Evolutionary conservation across 2,329 filamentous ascomycete species (phyloP).

Genomic region (Venturia asperata): DNA sequence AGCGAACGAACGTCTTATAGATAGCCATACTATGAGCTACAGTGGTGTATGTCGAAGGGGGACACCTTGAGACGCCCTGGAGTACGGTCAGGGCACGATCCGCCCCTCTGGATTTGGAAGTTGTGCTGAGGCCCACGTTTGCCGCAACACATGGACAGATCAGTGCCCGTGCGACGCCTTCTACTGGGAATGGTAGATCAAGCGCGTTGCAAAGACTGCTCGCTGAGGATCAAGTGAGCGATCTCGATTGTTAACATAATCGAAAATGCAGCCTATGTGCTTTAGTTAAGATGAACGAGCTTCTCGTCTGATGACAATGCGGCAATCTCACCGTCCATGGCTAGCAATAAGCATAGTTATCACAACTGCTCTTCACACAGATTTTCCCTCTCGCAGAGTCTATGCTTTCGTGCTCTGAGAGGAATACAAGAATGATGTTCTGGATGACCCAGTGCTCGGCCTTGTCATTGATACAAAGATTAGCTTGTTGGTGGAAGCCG

Average conservation of each 20-base stretch:
- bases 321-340: neutral
- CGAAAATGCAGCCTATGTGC: neutral
- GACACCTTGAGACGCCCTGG: slow-evolving; percentile 6
- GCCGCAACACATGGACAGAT: slow-evolving; percentile 2
- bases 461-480: slow-evolving; percentile 5
- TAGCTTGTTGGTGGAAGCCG: neutral
- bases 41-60: neutral
- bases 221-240: neutral
- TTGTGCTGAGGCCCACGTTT: neutral
- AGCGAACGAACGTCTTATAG: slow-evolving; percentile 4
- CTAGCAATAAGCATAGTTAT: neutral
- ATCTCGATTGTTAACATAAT: neutral
- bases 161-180: neutral
- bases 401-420: neutral
- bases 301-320: neutral
- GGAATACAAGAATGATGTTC: neutral
- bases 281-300: neutral
- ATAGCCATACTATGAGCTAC: slow-evolving; percentile 1
- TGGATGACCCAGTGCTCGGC: neutral
- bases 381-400: neutral
- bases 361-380: neutral
- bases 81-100: neutral
- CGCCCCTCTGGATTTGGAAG: neutral
- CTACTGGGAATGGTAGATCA: neutral
- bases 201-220: neutral